Evolutionary conservation across 2,329 filamentous ascomycete species (phyloP).

Genomic region (Ophioceras dolichostomum): DNA sequence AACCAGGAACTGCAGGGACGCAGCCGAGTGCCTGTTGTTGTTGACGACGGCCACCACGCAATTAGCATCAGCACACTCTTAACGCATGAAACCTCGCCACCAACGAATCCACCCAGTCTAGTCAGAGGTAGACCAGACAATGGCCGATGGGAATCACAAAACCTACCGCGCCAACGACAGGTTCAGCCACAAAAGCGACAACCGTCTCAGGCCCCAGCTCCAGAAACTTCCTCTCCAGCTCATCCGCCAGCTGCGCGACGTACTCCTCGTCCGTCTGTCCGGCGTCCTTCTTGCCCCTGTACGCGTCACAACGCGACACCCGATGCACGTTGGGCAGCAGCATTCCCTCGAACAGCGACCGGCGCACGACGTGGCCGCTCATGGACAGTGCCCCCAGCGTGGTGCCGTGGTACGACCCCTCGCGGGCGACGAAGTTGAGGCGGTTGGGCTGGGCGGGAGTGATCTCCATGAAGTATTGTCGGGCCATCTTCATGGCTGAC

Average conservation of each 20-base stretch:
- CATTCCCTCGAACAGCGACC: slow-evolving; percentile 50
- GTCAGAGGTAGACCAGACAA: too few species aligned
- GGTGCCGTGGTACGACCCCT: slow-evolving; percentile 59
- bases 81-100: too few species aligned
- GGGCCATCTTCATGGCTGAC: slow-evolving; percentile 49
- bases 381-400: slow-evolving; percentile 56
- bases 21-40: slow-evolving; percentile 32
- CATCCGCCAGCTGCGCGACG: slow-evolving; percentile 43
- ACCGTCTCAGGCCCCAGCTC: slow-evolving; percentile 52
- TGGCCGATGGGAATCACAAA: too few species aligned
- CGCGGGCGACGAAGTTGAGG: slow-evolving; percentile 53
- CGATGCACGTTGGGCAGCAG: slow-evolving; percentile 44
- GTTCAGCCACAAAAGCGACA: slow-evolving; percentile 62
- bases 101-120: too few species aligned
- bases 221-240: slow-evolving; percentile 57
- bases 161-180: slow-evolving; percentile 53
- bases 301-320: slow-evolving; percentile 56
- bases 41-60: too few species aligned
- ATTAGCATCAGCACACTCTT: too few species aligned
- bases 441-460: slow-evolving; percentile 35
- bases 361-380: slow-evolving; percentile 48
- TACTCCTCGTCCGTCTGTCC: slow-evolving; percentile 47
- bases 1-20: slow-evolving; percentile 36
- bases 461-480: slow-evolving; percentile 52
- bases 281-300: slow-evolving; percentile 34